Evolutionary conservation across 176 grass and related monocot genomes (phyloP), one percentile per base, ranked within the genome.

Genomic region (Hordeum marinum): DNA sequence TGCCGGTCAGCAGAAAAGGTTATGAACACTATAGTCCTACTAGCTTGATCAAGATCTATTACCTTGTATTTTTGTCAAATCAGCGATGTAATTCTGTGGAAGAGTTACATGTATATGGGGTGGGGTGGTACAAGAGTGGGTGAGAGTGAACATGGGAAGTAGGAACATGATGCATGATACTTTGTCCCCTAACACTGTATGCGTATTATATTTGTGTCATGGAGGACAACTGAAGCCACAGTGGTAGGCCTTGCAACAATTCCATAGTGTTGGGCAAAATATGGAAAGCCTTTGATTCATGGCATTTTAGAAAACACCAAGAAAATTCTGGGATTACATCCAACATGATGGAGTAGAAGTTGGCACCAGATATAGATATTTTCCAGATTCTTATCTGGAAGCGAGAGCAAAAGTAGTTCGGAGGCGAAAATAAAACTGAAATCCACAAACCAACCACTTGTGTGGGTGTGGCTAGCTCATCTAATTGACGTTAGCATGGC

Each of bases 71-170:
- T 23, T 54, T 85, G 13, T 20, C 73, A 32, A 63, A 72, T 86
- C 58, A 24, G 3, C 32, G 41, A 46, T 34, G 42, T 46, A 17
- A 57, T 86, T 78, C 27, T 18, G 23, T 73, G 15, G 71, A 76
- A 63, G 18, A 18, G 36, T 65, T 72, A n/a, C 66, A 72, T 34
- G 68, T 21, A 46, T 43, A 27, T 45, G 79, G 74, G 27, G 18
- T 81, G 77, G 41, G 32, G 15, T 83, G 66, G 55, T 78, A 42
- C 32, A 36, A 58, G 52, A 64, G 59, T 87, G 31, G 80, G 84
- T 87, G 52, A 68, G 37, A 48, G 36, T 60, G 46, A 79, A 79
- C 80, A 83, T 90, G 79, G 79, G 34, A 21, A 8, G 64, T 43
- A 40, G 79, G 83, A 82, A 76, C 71, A 77, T 21, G 72, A 72